Evolutionary conservation across 768 basidiomycete species (phyloP).

Genomic region (Suillus subluteus): DNA sequence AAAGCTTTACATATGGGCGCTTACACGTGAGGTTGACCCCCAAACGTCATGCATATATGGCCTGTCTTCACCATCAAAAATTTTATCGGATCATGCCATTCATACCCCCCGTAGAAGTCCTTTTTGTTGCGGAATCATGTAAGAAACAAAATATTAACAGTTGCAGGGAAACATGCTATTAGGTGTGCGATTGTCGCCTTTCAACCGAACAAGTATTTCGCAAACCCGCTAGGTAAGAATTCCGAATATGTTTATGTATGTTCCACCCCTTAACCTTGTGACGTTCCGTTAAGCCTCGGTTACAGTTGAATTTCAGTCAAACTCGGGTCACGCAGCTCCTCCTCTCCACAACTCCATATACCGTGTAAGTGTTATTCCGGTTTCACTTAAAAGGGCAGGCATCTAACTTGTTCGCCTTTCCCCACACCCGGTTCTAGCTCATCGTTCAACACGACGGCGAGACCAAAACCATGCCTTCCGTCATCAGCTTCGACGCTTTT

Average conservation of each 20-base stretch:
- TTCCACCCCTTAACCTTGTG: no score
- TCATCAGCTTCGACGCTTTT: conserved; percentile 18
- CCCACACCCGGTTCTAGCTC: not conserved
- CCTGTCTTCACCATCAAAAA: not conserved
- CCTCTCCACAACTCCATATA: not conserved
- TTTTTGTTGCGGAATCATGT: conserved; percentile 2
- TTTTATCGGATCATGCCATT: conserved; percentile 4
- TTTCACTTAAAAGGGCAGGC: conserved; percentile 1
- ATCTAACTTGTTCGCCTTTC: not conserved
- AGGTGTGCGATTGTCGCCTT: no score
- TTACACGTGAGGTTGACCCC: not conserved
- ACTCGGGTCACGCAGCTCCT: not conserved
- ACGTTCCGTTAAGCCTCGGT: not conserved
- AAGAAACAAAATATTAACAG: conserved; percentile 1
- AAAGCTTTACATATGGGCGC: not conserved
- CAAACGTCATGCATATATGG: not conserved
- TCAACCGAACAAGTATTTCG: not conserved
- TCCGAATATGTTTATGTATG: no score
- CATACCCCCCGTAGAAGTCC: not conserved
- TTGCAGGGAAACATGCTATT: conserved; percentile 6
- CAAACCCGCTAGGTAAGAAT: not conserved
- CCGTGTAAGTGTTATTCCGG: not conserved
- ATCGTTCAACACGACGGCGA: not conserved
- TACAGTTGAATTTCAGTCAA: not conserved
- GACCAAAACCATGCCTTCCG: conserved; percentile 10